Percentiles rank a stretch among this genome's conserved stretches.
phyloP scores from a whole-genome alignment of 306 rosid species.

The Pyrus betulifolia region DNA sequence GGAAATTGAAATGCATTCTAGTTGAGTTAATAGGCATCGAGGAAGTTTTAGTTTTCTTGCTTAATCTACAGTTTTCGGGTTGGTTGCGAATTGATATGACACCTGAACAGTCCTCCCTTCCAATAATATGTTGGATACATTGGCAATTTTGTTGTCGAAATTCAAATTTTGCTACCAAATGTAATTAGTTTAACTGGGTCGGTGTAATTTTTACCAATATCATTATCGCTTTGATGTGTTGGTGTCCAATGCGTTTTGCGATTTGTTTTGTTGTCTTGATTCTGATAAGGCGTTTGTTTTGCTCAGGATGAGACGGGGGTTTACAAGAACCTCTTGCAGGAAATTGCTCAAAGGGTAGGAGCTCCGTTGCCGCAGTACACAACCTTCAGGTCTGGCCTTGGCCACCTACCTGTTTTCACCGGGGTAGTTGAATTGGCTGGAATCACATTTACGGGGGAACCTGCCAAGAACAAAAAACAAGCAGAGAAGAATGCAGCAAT shows the following conservation, averaged over 20 bases:
- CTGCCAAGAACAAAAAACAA: slow-evolving; percentile 95
- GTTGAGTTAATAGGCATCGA: background rate
- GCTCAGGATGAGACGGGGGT: slow-evolving; percentile 95
- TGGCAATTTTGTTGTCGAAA: background rate
- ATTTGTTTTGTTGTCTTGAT: slow-evolving; percentile 1
- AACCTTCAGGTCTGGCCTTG: slow-evolving; percentile 90
- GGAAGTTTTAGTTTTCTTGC: background rate
- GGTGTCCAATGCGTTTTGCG: background rate
- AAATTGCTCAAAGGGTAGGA: slow-evolving; percentile 95
- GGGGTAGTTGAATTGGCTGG: slow-evolving; percentile 94
- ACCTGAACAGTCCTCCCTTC: background rate
- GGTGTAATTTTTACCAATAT: background rate
- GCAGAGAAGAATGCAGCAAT: slow-evolving; percentile 99
- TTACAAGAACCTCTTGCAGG: slow-evolving; percentile 95
- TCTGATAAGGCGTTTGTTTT: slow-evolving; percentile 16
- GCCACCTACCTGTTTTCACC: slow-evolving; percentile 93
- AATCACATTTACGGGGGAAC: slow-evolving; percentile 86
- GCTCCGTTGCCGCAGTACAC: slow-evolving; percentile 95
- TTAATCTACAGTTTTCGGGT: background rate
- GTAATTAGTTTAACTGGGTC: background rate
- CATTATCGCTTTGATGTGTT: background rate
- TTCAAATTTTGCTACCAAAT: background rate
- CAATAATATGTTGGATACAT: background rate
- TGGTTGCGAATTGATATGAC: background rate
- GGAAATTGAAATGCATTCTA: background rate